These are phyloP conservation scores for Dimargaris xerosporica DNA, from an alignment of 192 early-diverging fungal species.

Conservation along the genomic window DNA sequence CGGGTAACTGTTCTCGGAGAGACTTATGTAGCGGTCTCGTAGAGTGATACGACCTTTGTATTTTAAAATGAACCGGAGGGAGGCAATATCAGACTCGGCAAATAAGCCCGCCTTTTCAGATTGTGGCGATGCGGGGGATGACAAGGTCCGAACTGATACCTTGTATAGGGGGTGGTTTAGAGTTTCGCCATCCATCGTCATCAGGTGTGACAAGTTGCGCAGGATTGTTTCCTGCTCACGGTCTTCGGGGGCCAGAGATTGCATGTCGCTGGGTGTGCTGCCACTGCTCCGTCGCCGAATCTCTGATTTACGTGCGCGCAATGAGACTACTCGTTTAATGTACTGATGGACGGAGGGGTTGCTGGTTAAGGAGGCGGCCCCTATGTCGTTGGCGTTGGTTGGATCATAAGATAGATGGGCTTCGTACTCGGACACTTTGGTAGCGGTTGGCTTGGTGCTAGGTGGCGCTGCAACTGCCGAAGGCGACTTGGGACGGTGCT, in stretches of 20 bases:
- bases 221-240: not conserved
- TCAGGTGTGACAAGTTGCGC: not conserved
- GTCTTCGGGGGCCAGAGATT: not conserved
- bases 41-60: conserved; percentile 58
- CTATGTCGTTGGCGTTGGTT: not conserved
- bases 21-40: conserved; percentile 46
- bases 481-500: conserved; percentile 3
- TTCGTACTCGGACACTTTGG: not conserved
- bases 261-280: not conserved
- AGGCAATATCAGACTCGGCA: conserved; percentile 35
- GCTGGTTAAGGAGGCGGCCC: not conserved
- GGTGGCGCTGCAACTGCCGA: not conserved
- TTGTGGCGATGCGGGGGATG: not conserved
- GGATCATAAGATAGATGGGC: not conserved
- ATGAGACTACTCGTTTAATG: not conserved
- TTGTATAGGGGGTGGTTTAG: conserved; percentile 8
- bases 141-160: not conserved
- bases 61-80: conserved; percentile 49
- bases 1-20: conserved; percentile 48
- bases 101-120: conserved; percentile 29
- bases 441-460: not conserved
- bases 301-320: conserved; percentile 1
- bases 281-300: not conserved
- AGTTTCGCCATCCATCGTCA: conserved; percentile 7
- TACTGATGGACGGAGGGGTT: not conserved